Base-by-base conservation (phyloP, 2,329 filamentous ascomycete species). In the Juglanconis juglandina region DNA sequence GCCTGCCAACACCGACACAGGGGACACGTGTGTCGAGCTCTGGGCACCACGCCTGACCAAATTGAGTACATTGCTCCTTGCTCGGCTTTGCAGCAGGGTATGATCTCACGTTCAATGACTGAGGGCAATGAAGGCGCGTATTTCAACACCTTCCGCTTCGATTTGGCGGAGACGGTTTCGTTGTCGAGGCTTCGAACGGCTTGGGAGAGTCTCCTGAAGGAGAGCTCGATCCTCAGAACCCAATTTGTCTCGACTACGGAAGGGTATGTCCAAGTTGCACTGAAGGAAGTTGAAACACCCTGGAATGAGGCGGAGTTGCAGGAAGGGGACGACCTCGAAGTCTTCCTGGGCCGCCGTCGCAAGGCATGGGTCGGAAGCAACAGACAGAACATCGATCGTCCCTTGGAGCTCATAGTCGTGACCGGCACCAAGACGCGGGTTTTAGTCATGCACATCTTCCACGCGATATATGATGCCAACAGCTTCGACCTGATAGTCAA, bases 401-500 rank as follows among this genome's bases (percentile, higher is more conserved):
- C 87, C 0, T 70, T 89, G 4, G 77, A 86, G 56, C 63, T 86
- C 2, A 68, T 81, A 1, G 58, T 81, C 0, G 62, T 84, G 2
- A 59, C 65, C 1, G 52, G 68, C 5, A 56, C 60, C 0, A 65
- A 64, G 1, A 66, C 65, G 1, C 67, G 67, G 6, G 64, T 79
- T 0, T 73, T 96, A 37, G 73, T 80, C 2, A 68, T 96, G 2
- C 82, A 89, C 50, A 87, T 96, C 0, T 96, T 96, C 73, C 93
- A 97, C 70, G 92, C 84, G 0, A 72, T 96, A 0, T 97, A 97
- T 67, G 93, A 97, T 72, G 93, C 92, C 1, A 88, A 84, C 65
- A 94, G 92, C 63, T 81, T 96, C 44, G 80, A 82, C 1, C 71
- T 91, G 32, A 79, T 96, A 44, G 79, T 96, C 24, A 70, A 82